Evolutionary conservation across 345 rosid genomes (phyloP).

Genomic region (Arabidopsis suecica): DNA sequence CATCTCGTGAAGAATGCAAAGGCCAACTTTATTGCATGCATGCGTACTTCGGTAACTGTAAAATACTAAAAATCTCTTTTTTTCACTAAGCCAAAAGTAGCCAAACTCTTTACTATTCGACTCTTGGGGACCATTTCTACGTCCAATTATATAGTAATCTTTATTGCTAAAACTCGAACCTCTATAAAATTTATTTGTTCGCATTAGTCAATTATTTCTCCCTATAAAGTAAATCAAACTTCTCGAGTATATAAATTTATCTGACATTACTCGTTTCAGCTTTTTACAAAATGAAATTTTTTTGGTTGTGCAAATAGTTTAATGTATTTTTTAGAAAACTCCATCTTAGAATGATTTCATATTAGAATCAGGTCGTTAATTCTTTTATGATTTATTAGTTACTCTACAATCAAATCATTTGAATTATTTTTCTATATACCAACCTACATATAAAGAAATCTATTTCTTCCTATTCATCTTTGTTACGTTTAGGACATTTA

Average conservation of each 20-base stretch:
- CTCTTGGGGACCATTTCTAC: conserved; percentile 29
- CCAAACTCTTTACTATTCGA: conserved; percentile 4
- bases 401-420: background rate
- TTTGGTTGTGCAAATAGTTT: background rate
- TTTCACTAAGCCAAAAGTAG: background rate
- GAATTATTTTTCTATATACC: background rate
- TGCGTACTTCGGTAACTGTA: conserved; percentile 33
- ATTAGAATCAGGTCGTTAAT: background rate
- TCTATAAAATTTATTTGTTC: background rate
- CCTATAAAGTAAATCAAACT: conserved; percentile 14
- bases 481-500: background rate
- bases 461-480: background rate
- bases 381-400: background rate
- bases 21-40: conserved; percentile 41
- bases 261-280: conserved; percentile 1
- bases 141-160: background rate
- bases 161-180: conserved; percentile 25
- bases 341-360: background rate
- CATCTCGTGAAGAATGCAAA: conserved; percentile 33
- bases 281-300: background rate
- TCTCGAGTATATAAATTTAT: background rate
- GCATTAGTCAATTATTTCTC: conserved; percentile 30
- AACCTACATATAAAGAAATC: background rate
- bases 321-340: background rate
- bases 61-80: background rate